These are phyloP conservation scores for Rhizophora apiculata DNA, from an alignment of 345 rosid genomes.

Conservation along the genomic window DNA sequence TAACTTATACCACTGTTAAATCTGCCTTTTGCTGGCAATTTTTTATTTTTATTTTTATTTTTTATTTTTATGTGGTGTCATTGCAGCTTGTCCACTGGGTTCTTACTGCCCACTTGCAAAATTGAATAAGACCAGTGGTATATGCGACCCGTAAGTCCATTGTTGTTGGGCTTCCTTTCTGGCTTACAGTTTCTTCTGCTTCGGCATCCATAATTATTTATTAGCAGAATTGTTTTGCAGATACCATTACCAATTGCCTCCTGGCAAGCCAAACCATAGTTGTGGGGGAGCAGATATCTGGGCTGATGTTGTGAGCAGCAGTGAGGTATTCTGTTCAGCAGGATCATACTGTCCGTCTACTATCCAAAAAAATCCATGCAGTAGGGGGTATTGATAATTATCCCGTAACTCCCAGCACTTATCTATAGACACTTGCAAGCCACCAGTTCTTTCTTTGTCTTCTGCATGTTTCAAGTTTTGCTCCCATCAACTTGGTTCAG, in stretches of 20 bases:
- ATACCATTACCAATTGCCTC: conserved; percentile 83
- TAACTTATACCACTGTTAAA: background rate
- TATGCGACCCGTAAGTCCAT: conserved; percentile 92
- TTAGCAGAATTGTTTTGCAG: conserved; percentile 58
- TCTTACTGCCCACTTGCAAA: conserved; percentile 76
- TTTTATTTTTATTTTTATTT: background rate
- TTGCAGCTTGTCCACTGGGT: conserved; percentile 94
- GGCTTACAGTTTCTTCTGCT: conserved; percentile 12
- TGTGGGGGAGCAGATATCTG: conserved; percentile 96
- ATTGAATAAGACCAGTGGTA: conserved; percentile 66
- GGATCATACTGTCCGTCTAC: conserved; percentile 92
- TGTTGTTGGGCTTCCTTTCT: conserved; percentile 13
- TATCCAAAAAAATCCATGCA: conserved; percentile 71
- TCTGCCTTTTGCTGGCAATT: background rate
- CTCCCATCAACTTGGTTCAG: conserved; percentile 7
- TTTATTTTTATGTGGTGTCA: background rate
- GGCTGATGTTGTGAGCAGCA: conserved; percentile 78
- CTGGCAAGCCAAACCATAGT: conserved; percentile 66
- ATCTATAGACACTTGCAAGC: conserved; percentile 23
- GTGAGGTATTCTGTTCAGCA: conserved; percentile 83
- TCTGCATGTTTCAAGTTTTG: conserved; percentile 14
- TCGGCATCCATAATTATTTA: conserved; percentile 36
- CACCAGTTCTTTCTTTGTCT: conserved; percentile 5
- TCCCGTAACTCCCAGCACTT: conserved; percentile 31
- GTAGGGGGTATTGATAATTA: conserved; percentile 63